A percentile compares a stretch with the other conserved stretches of the same genome.
Conservation (phyloP, 1,139 yeast genomes). For the Yamadazyma sp. region DNA sequence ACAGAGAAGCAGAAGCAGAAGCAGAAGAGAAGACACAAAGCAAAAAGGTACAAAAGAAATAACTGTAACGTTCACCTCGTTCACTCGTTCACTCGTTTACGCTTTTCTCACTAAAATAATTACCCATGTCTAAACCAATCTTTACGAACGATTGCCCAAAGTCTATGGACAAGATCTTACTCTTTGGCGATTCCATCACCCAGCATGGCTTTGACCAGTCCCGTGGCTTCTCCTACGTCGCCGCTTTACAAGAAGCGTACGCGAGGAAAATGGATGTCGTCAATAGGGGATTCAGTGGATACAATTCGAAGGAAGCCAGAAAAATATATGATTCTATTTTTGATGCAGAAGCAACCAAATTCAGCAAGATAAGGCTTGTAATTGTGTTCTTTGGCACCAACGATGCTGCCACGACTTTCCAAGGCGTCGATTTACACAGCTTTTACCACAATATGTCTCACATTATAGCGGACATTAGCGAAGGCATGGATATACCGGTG, state of each 20-base stretch:
- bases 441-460: slow-evolving; percentile 46
- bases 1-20: too few species aligned
- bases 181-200: slow-evolving; percentile 74
- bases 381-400: slow-evolving; percentile 76
- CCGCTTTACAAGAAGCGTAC: slow-evolving; percentile 49
- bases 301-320: slow-evolving; percentile 53
- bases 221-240: slow-evolving; percentile 48
- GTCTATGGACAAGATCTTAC: slow-evolving; percentile 50
- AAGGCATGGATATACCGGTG: slow-evolving; percentile 45
- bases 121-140: too few species aligned
- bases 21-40: too few species aligned
- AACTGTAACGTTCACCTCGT: too few species aligned
- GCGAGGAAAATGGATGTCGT: slow-evolving; percentile 54
- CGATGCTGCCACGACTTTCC: slow-evolving; percentile 57
- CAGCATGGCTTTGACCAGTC: slow-evolving; percentile 44
- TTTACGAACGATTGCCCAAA: too few species aligned
- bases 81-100: too few species aligned
- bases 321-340: slow-evolving; percentile 45
- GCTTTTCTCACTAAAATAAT: too few species aligned
- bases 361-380: slow-evolving; percentile 36
- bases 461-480: slow-evolving; percentile 38
- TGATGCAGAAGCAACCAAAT: slow-evolving; percentile 33
- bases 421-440: slow-evolving; percentile 52
- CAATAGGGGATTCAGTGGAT: slow-evolving; percentile 64
- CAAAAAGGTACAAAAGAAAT: too few species aligned